A percentile compares a stretch with the other conserved stretches of the same genome.
Evolutionary conservation across 371 early-diverging fungal genomes (phyloP).

Genomic region (Batkoa obscura): DNA sequence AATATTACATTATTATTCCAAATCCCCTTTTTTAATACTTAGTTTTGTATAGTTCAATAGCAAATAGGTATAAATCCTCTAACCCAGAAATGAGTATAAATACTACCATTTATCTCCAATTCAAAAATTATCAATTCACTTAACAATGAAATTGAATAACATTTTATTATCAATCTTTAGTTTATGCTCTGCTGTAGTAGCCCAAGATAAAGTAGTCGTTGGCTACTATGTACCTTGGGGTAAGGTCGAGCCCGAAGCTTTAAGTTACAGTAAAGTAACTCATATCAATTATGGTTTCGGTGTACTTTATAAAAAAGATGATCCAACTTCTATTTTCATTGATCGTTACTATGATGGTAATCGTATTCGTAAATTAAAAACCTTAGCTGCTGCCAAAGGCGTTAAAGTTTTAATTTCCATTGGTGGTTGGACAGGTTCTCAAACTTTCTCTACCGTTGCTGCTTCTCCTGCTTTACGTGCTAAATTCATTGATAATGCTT

Average conservation of each 20-base stretch:
- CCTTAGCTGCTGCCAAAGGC: neutral
- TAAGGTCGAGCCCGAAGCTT: constrained; percentile 23
- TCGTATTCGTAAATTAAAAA: neutral
- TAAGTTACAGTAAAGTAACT: constrained; percentile 27
- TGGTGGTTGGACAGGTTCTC: constrained; percentile 59
- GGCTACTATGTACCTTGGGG: constrained; percentile 40
- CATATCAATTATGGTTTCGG: constrained; percentile 26
- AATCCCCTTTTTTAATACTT: too few relatives aligned
- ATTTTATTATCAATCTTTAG: too few relatives aligned
- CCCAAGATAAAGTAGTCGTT: constrained; percentile 11
- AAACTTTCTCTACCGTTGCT: constrained; percentile 33
- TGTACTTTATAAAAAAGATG: constrained; percentile 1
- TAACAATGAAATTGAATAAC: too few relatives aligned
- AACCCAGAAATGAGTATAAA: too few relatives aligned
- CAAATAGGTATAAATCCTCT: too few relatives aligned
- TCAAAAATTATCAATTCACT: too few relatives aligned
- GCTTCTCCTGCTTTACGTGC: constrained; percentile 16
- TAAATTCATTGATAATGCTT: constrained; percentile 23
- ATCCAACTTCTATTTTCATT: constrained; percentile 1
- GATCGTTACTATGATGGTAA: neutral
- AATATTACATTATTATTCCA: too few relatives aligned
- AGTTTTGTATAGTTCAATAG: too few relatives aligned
- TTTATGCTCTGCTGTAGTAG: neutral
- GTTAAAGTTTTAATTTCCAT: constrained; percentile 11
- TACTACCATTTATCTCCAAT: too few relatives aligned